phyloP scores from a whole-genome alignment of 2,329 filamentous ascomycete species.

The Gaeumannomyces sp. region DNA sequence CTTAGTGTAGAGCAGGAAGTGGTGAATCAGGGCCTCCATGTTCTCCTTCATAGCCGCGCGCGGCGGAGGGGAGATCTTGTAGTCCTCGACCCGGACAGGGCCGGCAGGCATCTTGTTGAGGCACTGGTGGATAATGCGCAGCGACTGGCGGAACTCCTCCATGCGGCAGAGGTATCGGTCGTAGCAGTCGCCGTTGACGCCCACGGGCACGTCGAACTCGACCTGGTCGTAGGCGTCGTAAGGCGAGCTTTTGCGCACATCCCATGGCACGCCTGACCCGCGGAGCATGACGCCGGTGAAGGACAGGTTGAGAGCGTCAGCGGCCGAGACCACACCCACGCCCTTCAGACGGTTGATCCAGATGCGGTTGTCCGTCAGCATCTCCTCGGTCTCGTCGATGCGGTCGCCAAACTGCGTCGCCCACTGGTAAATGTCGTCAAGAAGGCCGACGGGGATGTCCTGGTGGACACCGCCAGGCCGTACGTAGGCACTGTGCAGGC shows the following conservation, averaged over 20 bases:
- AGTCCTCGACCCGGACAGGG: conserved; percentile 93
- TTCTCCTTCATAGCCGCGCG: conserved; percentile 99
- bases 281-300: conserved; percentile 98
- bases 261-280: conserved; percentile 92
- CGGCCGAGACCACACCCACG: conserved; percentile 82
- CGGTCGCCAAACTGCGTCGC: conserved; percentile 97
- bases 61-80: conserved; percentile 96
- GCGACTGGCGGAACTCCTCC: conserved; percentile 98
- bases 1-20: conserved; percentile 98
- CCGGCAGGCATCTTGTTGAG: conserved; percentile 98
- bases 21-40: conserved; percentile 99
- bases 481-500: conserved; percentile 94
- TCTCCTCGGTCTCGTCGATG: conserved; percentile 97
- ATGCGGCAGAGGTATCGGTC: conserved; percentile 98
- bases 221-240: conserved; percentile 98
- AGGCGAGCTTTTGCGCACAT: conserved; percentile 91
- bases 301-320: conserved; percentile 93
- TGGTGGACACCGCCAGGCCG: conserved; percentile 94
- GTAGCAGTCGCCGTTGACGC: conserved; percentile 97
- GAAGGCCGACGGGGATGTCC: conserved; percentile 85
- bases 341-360: conserved; percentile 93
- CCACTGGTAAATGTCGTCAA: conserved; percentile 99
- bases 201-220: conserved; percentile 96
- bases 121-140: conserved; percentile 98
- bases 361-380: conserved; percentile 98